Percentiles rank a stretch among this genome's conserved stretches.
Evolutionary conservation across 306 rosid species (phyloP).

Genomic region (Dalbergia cultrata): DNA sequence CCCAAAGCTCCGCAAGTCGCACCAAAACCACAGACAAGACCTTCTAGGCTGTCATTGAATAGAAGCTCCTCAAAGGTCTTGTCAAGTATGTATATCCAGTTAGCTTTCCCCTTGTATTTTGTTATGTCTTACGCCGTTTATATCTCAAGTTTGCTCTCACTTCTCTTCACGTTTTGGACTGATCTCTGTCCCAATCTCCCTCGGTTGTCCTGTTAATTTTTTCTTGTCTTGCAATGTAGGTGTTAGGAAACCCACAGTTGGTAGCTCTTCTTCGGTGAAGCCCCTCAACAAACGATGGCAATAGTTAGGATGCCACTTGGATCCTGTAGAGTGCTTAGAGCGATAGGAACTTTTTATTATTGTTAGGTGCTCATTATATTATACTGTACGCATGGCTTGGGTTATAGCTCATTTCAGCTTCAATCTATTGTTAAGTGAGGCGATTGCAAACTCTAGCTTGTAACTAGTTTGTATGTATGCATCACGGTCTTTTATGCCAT

Average conservation of each 20-base stretch:
- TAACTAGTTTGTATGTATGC: constrained; percentile 51
- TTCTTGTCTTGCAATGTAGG: constrained; percentile 58
- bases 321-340: constrained; percentile 50
- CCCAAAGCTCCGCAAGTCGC: constrained; percentile 62
- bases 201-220: constrained; percentile 38
- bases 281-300: constrained; percentile 71
- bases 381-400: constrained; percentile 41
- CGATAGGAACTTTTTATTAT: constrained; percentile 42
- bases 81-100: constrained; percentile 65
- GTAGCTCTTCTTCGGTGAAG: constrained; percentile 73
- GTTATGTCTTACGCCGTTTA: constrained; percentile 4
- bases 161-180: not conserved
- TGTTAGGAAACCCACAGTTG: constrained; percentile 54
- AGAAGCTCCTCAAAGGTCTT: constrained; percentile 72
- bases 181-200: constrained; percentile 19
- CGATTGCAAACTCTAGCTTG: constrained; percentile 60
- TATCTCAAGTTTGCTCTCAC: constrained; percentile 8
- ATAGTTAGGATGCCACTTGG: constrained; percentile 52
- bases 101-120: not conserved
- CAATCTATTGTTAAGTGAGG: constrained; percentile 58
- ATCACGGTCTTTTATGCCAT: constrained; percentile 37
- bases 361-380: constrained; percentile 48
- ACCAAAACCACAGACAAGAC: constrained; percentile 57
- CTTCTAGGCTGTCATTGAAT: constrained; percentile 67
- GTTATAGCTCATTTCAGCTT: constrained; percentile 49